phyloP scores from a whole-genome alignment of 768 basidiomycete species.

The Sistotremastrum niveocremeum region DNA sequence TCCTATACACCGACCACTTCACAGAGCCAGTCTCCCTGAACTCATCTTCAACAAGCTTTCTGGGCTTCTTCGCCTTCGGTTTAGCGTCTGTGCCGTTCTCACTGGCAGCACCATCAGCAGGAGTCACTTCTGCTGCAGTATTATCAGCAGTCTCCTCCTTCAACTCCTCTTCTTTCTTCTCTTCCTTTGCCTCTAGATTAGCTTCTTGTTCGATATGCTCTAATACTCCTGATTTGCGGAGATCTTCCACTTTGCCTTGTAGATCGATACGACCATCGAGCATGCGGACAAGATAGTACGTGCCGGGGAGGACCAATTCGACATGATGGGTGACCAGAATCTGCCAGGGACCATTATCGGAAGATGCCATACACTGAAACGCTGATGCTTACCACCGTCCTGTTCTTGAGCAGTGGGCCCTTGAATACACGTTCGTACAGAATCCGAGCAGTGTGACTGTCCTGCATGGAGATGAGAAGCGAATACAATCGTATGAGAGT shows the following conservation, averaged over 20 bases:
- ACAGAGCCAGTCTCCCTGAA: constrained; percentile 71
- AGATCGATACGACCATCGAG: constrained; percentile 28
- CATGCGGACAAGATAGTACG: constrained; percentile 25
- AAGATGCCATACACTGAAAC: constrained; percentile 15
- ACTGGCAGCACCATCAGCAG: not conserved
- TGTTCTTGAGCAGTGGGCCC: constrained; percentile 49
- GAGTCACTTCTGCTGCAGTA: constrained; percentile 17
- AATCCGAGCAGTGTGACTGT: constrained; percentile 53
- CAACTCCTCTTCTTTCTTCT: constrained; percentile 13
- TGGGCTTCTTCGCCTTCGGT: constrained; percentile 40
- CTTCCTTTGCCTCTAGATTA: constrained; percentile 13
- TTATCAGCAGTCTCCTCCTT: constrained; percentile 12
- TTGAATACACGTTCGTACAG: constrained; percentile 50
- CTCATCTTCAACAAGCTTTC: constrained; percentile 71
- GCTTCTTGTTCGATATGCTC: constrained; percentile 17
- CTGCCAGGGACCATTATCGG: constrained; percentile 3
- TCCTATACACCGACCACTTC: constrained; percentile 53
- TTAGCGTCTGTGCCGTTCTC: constrained; percentile 10
- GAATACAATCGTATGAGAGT: not conserved
- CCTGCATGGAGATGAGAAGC: constrained; percentile 23
- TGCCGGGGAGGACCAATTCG: constrained; percentile 26
- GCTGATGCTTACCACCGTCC: constrained; percentile 46
- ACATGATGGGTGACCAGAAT: constrained; percentile 32
- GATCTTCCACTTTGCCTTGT: constrained; percentile 23
- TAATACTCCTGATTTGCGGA: constrained; percentile 21